Conservation (phyloP, 2,329 filamentous ascomycete species). For the Chalara sp. region DNA sequence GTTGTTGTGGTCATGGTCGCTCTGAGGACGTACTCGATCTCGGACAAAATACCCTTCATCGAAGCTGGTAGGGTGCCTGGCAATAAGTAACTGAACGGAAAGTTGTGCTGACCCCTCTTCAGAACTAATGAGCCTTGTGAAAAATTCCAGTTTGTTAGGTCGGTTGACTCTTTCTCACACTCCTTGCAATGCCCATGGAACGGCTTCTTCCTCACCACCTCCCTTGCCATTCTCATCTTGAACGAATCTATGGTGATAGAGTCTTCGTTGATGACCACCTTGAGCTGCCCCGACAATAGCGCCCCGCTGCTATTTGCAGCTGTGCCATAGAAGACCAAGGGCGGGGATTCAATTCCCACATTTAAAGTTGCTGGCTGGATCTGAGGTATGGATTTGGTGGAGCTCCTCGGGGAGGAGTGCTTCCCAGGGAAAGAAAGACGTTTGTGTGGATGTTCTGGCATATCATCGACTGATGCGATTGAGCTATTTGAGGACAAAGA, state of each 20-base stretch:
- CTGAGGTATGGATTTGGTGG: constrained; percentile 17
- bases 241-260: constrained; percentile 64
- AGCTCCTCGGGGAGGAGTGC: constrained; percentile 19
- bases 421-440: constrained; percentile 18
- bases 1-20: constrained; percentile 57
- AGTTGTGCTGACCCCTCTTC: constrained; percentile 58
- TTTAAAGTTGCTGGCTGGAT: constrained; percentile 16
- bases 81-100: constrained; percentile 84
- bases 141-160: constrained; percentile 76
- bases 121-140: constrained; percentile 49
- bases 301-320: constrained; percentile 73
- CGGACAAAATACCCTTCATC: constrained; percentile 65
- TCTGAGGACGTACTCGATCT: constrained; percentile 72
- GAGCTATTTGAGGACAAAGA: constrained; percentile 14
- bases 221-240: constrained; percentile 63
- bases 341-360: constrained; percentile 44
- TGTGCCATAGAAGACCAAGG: constrained; percentile 71
- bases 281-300: constrained; percentile 76
- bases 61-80: constrained; percentile 80
- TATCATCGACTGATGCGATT: constrained; percentile 10
- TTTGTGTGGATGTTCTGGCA: constrained; percentile 15
- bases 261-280: constrained; percentile 64
- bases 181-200: constrained; percentile 72
- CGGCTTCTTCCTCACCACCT: constrained; percentile 72
- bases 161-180: constrained; percentile 64